Evolutionary conservation across 2,329 filamentous ascomycete species (phyloP).

Genomic region (Scytalidium sp.): DNA sequence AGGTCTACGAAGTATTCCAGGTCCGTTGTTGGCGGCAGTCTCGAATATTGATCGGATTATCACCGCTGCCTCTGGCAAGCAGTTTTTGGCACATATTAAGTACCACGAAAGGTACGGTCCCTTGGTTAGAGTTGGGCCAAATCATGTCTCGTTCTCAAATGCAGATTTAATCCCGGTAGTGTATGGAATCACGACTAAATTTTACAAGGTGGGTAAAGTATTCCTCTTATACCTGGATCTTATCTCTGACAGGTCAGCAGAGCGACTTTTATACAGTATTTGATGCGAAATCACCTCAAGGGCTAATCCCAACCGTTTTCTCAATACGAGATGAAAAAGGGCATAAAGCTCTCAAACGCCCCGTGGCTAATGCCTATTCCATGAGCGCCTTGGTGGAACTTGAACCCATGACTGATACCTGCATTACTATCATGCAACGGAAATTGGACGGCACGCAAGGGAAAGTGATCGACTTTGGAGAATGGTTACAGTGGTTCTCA

Average conservation of each 20-base stretch:
- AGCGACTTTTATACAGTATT: neutral
- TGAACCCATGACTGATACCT: constrained; percentile 9
- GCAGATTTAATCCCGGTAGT: constrained; percentile 7
- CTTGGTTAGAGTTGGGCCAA: constrained; percentile 15
- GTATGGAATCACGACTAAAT: constrained; percentile 11
- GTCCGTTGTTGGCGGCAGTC: constrained; percentile 6
- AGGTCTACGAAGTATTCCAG: constrained; percentile 2
- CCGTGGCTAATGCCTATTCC: constrained; percentile 14
- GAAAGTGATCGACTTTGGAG: constrained; percentile 6
- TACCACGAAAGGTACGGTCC: constrained; percentile 12
- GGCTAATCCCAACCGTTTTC: constrained; percentile 13
- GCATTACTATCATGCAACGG: constrained; percentile 4
- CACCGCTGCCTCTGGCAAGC: neutral
- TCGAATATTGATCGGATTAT: neutral
- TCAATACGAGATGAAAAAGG: constrained; percentile 3
- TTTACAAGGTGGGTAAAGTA: constrained; percentile 9
- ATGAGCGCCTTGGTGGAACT: constrained; percentile 10
- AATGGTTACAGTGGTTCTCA: constrained; percentile 17
- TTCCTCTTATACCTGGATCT: neutral
- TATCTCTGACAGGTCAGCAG: neutral
- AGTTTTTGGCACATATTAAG: neutral
- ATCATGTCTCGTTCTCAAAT: constrained; percentile 15
- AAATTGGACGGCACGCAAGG: constrained; percentile 2
- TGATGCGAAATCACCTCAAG: neutral
- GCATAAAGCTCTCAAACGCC: constrained; percentile 11